A percentile compares a stretch with the other conserved stretches of the same genome.
Evolutionary conservation across 164 flowering plant genomes (phyloP).

Genomic region (Berberis vulgaris): DNA sequence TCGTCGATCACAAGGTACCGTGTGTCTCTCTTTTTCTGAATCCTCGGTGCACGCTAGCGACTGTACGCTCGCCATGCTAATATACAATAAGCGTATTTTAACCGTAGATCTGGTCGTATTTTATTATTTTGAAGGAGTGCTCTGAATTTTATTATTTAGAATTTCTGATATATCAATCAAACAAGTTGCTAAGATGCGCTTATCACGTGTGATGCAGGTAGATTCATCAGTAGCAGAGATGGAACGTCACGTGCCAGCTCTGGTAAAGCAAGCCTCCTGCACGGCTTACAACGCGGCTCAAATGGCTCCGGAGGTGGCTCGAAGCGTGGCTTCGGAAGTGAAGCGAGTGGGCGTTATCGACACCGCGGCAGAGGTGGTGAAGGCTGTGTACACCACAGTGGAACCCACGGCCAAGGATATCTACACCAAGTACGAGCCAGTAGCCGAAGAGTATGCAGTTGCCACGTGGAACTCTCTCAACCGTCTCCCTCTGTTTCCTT

Average conservation of each 20-base stretch:
- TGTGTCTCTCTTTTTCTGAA: neutral
- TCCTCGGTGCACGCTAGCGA: neutral
- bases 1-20: constrained; percentile 65
- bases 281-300: constrained; percentile 39
- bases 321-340: constrained; percentile 47
- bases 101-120: too few relatives aligned
- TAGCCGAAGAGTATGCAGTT: constrained; percentile 69
- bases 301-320: constrained; percentile 54
- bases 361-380: constrained; percentile 36
- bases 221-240: constrained; percentile 51
- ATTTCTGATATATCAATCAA: too few relatives aligned
- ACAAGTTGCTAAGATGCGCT: too few relatives aligned
- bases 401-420: constrained; percentile 55
- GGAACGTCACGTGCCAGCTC: constrained; percentile 46
- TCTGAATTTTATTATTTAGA: too few relatives aligned
- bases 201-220: constrained; percentile 37
- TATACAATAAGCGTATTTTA: too few relatives aligned
- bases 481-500: constrained; percentile 59
- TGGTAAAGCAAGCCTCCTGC: constrained; percentile 51
- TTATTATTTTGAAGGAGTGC: too few relatives aligned
- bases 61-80: too few relatives aligned
- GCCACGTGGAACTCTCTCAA: constrained; percentile 55
- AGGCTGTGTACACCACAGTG: constrained; percentile 32
- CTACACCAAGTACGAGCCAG: constrained; percentile 58
- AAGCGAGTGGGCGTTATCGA: constrained; percentile 50